Evolutionary conservation across 345 rosid species (phyloP).

Genomic region (Eucalyptus polybractea): DNA sequence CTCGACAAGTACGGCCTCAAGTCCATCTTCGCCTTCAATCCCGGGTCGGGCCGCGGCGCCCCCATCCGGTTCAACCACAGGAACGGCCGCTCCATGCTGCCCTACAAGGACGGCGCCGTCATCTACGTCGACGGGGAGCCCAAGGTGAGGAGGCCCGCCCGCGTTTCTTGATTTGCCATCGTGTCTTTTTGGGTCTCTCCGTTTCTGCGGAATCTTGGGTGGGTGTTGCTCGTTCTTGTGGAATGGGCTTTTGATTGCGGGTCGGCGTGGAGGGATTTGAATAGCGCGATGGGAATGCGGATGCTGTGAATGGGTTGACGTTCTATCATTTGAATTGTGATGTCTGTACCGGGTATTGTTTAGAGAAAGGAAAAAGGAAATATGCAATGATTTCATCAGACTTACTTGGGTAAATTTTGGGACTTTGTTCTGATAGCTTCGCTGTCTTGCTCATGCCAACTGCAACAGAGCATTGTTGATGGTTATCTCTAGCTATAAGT

Average conservation of each 20-base stretch:
- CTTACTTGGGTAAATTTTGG: neutral
- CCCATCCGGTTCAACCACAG: conserved; percentile 71
- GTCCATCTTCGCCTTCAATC: conserved; percentile 68
- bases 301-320: neutral
- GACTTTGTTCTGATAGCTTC: neutral
- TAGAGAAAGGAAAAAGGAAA: neutral
- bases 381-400: neutral
- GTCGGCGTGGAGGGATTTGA: neutral
- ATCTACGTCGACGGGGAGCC: conserved; percentile 84
- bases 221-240: neutral
- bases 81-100: conserved; percentile 70
- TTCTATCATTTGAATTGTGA: neutral
- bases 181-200: neutral
- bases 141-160: conserved; percentile 14
- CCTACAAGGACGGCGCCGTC: conserved; percentile 64
- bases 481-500: neutral
- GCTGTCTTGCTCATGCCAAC: neutral
- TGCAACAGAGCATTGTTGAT: neutral
- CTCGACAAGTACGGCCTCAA: conserved; percentile 66
- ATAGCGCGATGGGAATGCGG: neutral
- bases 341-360: neutral
- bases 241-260: neutral
- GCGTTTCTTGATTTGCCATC: neutral
- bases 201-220: neutral
- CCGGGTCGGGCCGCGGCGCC: conserved; percentile 48